Percentiles rank a stretch among this genome's conserved stretches.
Conservation (phyloP, 352 stramenopile genomes). For the Heterotrichella gracilis region DNA sequence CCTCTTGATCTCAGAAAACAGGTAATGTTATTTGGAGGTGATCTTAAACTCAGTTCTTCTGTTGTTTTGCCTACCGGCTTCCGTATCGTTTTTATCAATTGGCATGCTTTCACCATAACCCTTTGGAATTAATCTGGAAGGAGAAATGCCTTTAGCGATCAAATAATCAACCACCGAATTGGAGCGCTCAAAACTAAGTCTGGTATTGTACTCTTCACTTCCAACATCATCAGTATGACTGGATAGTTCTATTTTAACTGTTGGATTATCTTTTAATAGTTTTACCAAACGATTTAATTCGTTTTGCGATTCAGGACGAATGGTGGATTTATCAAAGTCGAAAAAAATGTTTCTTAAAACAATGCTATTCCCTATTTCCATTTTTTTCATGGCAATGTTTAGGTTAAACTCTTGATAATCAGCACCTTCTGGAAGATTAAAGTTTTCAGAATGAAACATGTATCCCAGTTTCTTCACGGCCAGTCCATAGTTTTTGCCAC, state of each 20-base stretch:
- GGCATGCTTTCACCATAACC: background rate
- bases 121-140: background rate
- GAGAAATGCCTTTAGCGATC: background rate
- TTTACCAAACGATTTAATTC: background rate
- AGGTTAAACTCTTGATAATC: background rate
- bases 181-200: background rate
- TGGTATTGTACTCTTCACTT: background rate
- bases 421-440: background rate
- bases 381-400: conserved; percentile 1
- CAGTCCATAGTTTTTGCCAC: background rate
- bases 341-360: conserved; percentile 10
- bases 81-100: background rate
- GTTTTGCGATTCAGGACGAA: background rate
- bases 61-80: background rate
- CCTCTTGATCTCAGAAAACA: no score
- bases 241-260: background rate
- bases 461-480: background rate
- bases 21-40: no score
- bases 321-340: background rate
- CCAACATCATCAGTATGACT: background rate
- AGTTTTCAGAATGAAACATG: background rate
- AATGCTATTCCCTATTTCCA: background rate
- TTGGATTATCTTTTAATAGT: background rate
- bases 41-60: background rate
- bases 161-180: background rate